phyloP scores from a whole-genome alignment of 345 rosid genomes.

The Eucalyptus victrix region DNA sequence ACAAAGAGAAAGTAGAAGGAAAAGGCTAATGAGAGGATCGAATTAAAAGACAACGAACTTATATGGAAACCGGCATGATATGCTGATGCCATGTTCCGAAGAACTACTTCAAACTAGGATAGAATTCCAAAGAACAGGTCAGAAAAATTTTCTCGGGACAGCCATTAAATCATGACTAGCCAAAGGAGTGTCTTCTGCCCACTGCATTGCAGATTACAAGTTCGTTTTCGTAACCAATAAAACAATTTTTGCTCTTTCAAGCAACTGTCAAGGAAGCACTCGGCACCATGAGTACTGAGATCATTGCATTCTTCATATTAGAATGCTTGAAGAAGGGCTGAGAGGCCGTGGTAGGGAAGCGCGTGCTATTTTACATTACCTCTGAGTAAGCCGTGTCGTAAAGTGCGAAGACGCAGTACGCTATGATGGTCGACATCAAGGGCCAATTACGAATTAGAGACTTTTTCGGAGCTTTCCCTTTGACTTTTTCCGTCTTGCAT shows the following conservation, averaged over 20 bases:
- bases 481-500: constrained; percentile 1
- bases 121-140: not conserved
- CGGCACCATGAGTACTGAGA: not conserved
- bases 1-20: not conserved
- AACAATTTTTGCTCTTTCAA: not conserved
- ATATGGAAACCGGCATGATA: not conserved
- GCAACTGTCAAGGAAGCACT: not conserved
- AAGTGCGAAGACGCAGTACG: constrained; percentile 76
- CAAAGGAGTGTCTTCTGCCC: not conserved
- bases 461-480: constrained; percentile 6
- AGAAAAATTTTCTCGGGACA: not conserved
- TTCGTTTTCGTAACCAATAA: not conserved
- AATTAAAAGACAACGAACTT: not conserved
- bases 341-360: not conserved
- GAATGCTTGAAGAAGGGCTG: not conserved
- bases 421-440: constrained; percentile 69
- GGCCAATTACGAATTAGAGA: constrained; percentile 80
- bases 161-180: not conserved
- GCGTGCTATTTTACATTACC: constrained; percentile 16
- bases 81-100: not conserved
- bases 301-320: not conserved
- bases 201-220: not conserved
- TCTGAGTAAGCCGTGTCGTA: constrained; percentile 93
- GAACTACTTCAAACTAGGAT: not conserved
- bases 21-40: not conserved